These are phyloP conservation scores for Musa acuminata DNA, from an alignment of 176 grass and related monocot species.

Conservation along the genomic window DNA sequence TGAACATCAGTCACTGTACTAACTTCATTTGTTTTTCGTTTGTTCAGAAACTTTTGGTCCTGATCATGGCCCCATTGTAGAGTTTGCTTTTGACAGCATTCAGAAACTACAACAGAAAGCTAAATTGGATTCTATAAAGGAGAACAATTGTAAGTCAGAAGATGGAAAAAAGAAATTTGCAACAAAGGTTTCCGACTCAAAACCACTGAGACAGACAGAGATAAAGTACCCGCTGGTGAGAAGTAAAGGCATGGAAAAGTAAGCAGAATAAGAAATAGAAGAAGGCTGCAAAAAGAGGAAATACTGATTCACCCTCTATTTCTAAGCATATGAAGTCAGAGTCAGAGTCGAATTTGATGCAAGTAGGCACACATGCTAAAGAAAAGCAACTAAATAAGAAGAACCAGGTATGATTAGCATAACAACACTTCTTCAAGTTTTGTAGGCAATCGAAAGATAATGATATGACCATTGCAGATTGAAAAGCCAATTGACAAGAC, in stretches of 20 bases:
- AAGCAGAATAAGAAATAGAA: slow-evolving; percentile 27
- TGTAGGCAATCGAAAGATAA: not conserved
- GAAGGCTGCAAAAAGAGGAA: slow-evolving; percentile 33
- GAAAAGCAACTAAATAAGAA: slow-evolving; percentile 13
- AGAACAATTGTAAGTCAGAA: slow-evolving; percentile 18
- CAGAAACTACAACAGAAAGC: slow-evolving; percentile 64
- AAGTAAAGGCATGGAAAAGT: not conserved
- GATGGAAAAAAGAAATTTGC: slow-evolving; percentile 22
- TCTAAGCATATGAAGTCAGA: slow-evolving; percentile 14
- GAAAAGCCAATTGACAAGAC: not conserved
- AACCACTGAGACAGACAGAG: slow-evolving; percentile 15
- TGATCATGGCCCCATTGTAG: slow-evolving; percentile 63
- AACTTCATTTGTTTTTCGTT: slow-evolving; percentile 16
- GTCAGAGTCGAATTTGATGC: slow-evolving; percentile 15
- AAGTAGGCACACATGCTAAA: slow-evolving; percentile 7
- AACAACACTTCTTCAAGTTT: not conserved
- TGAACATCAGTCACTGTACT: not conserved
- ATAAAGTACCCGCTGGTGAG: slow-evolving; percentile 11
- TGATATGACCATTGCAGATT: slow-evolving; percentile 30
- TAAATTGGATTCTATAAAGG: slow-evolving; percentile 16
- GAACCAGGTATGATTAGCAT: slow-evolving; percentile 7
- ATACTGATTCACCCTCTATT: slow-evolving; percentile 12
- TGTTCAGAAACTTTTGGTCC: slow-evolving; percentile 56
- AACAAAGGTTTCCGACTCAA: slow-evolving; percentile 15
- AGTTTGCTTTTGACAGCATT: slow-evolving; percentile 81